Base-by-base conservation (phyloP, 2,329 filamentous ascomycete genomes). In the Parascedosporium putredinis region DNA sequence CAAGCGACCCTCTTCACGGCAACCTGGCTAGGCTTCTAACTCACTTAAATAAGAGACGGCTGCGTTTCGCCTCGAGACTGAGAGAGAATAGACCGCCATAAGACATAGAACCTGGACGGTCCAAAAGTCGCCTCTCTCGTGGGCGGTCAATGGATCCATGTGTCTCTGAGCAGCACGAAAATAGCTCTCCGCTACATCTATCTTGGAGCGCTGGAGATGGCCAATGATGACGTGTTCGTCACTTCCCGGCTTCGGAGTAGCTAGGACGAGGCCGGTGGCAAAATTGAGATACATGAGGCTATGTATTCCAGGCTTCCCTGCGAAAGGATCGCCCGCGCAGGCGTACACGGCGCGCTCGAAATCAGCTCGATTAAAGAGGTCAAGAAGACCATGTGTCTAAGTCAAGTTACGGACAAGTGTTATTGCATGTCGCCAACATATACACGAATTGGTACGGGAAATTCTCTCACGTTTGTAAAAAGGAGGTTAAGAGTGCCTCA, bases 71-170 rank as follows among this genome's bases (percentile, higher is more conserved):
- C 76, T 81, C 1, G 79, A 79, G 12, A 79, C 71, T 2, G 74
- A 70, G 14, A 85, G 63, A 73, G 76, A 79, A 57, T 83, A 86
- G 2, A 83, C 62, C 0, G 80, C 72, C 75, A 84, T 83, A 31
- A 86, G 63, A 1, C 78, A 64, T 40, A 84, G 64, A 2, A 79
- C 78, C 57, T 84, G 80, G 44, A 85, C 72, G 10, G 78, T 78
- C 76, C 79, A 83, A 51, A 84, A 75, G 50, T 81, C 75, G 20
- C 74, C 76, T 56, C 83, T 76, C 57, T 83, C 79, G 45, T 82
- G 74, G 0, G 76, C 70, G 3, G 64, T 61, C 1, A 67, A 60
- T 1, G 67, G 64, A 43, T 72, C 66, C 16, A 65, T 65, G 14
- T 83, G 64, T 38, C 67, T 68, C 54, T 75, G 79, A 4, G 80